phyloP scores from a whole-genome alignment of 306 rosid genomes.

The Quercus robur region DNA sequence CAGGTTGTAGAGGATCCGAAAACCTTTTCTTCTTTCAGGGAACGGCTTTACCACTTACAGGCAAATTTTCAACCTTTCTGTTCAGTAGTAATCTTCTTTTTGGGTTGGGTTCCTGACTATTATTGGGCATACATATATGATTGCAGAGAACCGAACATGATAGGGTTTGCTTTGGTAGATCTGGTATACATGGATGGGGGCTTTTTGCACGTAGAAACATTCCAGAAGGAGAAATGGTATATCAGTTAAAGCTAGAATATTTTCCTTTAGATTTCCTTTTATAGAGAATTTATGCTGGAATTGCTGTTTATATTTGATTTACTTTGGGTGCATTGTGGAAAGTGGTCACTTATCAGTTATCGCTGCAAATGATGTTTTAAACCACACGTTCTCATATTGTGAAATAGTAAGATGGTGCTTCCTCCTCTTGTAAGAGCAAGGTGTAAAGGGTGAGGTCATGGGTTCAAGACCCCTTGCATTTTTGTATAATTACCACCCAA shows the following conservation, averaged over 20 bases:
- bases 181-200: slow-evolving; percentile 99
- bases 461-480: too few species aligned
- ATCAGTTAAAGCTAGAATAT: slow-evolving; percentile 13
- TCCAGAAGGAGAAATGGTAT: slow-evolving; percentile 99
- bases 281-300: not conserved
- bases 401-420: not conserved
- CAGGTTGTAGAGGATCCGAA: slow-evolving; percentile 66
- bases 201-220: slow-evolving; percentile 88
- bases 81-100: slow-evolving; percentile 4
- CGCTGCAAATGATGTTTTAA: not conserved
- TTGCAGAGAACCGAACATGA: slow-evolving; percentile 86
- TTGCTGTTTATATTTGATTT: not conserved
- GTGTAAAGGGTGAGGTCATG: too few species aligned
- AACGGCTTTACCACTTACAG: slow-evolving; percentile 86
- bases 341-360: too few species aligned
- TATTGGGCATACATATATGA: slow-evolving; percentile 21
- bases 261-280: not conserved
- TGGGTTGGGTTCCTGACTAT: slow-evolving; percentile 30
- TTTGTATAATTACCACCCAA: too few species aligned
- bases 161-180: slow-evolving; percentile 97
- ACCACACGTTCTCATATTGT: not conserved
- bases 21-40: slow-evolving; percentile 86
- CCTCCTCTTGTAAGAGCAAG: too few species aligned
- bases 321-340: not conserved
- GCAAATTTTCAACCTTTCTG: slow-evolving; percentile 40